Evolutionary conservation across 768 basidiomycete species (phyloP).

Genomic region (Tulasnella calospora): DNA sequence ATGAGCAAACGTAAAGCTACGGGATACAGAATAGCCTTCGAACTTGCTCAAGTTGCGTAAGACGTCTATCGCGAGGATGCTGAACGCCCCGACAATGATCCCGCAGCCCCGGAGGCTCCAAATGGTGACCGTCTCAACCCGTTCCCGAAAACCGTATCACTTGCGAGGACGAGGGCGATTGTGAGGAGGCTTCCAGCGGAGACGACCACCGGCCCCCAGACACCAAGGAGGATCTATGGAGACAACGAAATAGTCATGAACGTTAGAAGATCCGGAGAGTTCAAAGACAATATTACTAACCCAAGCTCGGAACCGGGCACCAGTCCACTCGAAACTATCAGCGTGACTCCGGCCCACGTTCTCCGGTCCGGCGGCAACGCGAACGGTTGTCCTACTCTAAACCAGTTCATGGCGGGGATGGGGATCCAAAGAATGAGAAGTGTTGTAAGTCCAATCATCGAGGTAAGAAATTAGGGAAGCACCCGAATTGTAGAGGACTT

Average conservation of each 20-base stretch:
- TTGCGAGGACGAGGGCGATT: conserved; percentile 79
- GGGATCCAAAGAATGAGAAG: conserved; percentile 27
- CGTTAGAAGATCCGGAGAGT: too few species aligned
- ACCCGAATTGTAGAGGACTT: conserved; percentile 68
- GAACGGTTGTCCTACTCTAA: conserved; percentile 21
- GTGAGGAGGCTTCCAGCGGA: conserved; percentile 88
- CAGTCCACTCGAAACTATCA: conserved; percentile 67
- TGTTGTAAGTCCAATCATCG: conserved; percentile 25
- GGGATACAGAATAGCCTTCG: not conserved
- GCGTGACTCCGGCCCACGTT: conserved; percentile 52
- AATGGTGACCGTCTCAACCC: conserved; percentile 56
- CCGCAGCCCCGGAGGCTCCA: conserved; percentile 74
- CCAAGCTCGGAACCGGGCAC: conserved; percentile 82
- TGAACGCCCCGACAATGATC: conserved; percentile 78
- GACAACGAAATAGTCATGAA: too few species aligned
- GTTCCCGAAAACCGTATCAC: conserved; percentile 69
- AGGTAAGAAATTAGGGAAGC: conserved; percentile 28
- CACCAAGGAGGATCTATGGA: conserved; percentile 66
- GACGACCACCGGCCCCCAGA: conserved; percentile 83
- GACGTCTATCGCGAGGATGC: conserved; percentile 62
- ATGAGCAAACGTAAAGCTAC: not conserved
- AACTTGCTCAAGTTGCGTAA: not conserved
- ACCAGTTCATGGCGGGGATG: conserved; percentile 10
- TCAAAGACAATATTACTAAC: conserved; percentile 36
- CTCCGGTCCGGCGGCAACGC: conserved; percentile 48